Evolutionary conservation across 2,329 filamentous ascomycete species (phyloP), one percentile per base, ranked within the genome.

Genomic region (Fusarium nisikadoi): DNA sequence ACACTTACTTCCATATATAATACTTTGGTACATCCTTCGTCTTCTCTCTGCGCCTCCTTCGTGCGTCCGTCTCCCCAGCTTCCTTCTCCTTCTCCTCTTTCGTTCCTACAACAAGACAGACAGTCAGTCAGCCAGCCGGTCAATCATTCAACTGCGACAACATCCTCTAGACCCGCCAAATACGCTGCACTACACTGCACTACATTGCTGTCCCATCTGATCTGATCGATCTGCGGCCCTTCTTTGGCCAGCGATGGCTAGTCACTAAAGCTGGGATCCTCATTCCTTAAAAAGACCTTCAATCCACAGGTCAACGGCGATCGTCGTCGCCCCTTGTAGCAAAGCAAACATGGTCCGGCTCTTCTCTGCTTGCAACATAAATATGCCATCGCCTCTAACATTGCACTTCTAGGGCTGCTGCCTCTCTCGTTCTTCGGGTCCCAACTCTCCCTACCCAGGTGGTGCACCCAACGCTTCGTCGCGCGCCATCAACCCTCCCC

Each of bases 361-460:
- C 31, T 54, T 52, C 46, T 59, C 23, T 47, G 17, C 20, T 38
- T 20, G 16, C 53, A 57, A 23, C 43, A 36, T 31, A 19, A 35
- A 36, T 31, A 62, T 42, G 42, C 14, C 29, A 38, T 56, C 11
- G 27, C 33, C 57, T 66, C 76, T 79, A 64, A 79, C 52, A 46
- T 41, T 17, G 12, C n/a, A 35, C 36, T 55, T 43, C 41, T 46
- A 68, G 88, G 88, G 88, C 75, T 90, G 88, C 80, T 90, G 88
- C 78, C 83, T 89, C 76, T 90, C 88, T 46, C 84, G 83, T 52
- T 82, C 86, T 38, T 81, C 83, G 31, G 86, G 84, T 66, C 84
- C 86, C 16, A 87, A 87, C 78, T 87, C 86, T 54, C 87, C 87
- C 27, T 89, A 88, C 68, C 84, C 85, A 13, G 85, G 84, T 53